A percentile compares a stretch with the other conserved stretches of the same genome.
Conservation (phyloP, 306 rosid species). For the Vigna nakashimae region DNA sequence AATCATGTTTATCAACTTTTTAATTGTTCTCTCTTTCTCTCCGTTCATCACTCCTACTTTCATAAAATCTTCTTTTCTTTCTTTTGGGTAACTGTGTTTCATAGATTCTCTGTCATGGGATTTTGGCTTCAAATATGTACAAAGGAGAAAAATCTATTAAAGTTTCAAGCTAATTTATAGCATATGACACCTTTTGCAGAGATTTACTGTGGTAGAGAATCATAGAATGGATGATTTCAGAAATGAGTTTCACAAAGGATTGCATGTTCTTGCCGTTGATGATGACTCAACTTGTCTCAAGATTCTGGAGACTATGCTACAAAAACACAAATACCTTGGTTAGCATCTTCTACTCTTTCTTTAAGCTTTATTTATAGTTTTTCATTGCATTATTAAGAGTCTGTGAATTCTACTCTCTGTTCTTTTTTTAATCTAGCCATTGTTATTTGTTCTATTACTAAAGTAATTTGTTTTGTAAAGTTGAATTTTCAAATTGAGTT, state of each 20-base stretch:
- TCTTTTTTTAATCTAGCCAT: neutral
- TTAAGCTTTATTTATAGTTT: neutral
- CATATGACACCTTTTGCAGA: conserved; percentile 20
- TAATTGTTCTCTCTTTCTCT: conserved; percentile 1
- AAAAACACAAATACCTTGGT: conserved; percentile 90
- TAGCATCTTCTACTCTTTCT: conserved; percentile 18
- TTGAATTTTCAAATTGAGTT: neutral
- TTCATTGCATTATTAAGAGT: neutral
- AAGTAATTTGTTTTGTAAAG: neutral
- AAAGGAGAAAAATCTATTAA: neutral
- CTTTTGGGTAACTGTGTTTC: neutral
- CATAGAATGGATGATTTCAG: conserved; percentile 52
- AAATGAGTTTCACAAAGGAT: conserved; percentile 82
- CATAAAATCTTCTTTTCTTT: conserved; percentile 35
- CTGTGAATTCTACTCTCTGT: conserved; percentile 31
- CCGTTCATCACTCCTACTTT: conserved; percentile 29
- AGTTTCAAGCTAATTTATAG: neutral
- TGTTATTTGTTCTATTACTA: conserved; percentile 2
- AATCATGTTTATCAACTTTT: conserved; percentile 14
- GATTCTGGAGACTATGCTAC: conserved; percentile 77
- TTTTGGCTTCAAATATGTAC: conserved; percentile 26
- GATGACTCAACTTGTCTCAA: conserved; percentile 84
- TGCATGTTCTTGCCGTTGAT: conserved; percentile 96
- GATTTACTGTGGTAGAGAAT: conserved; percentile 57
- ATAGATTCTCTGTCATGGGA: conserved; percentile 49